Percentiles rank a stretch among this genome's conserved stretches.
phyloP scores from a whole-genome alignment of 1,284 basidiomycete species.

The Neonothopanus nambi region DNA sequence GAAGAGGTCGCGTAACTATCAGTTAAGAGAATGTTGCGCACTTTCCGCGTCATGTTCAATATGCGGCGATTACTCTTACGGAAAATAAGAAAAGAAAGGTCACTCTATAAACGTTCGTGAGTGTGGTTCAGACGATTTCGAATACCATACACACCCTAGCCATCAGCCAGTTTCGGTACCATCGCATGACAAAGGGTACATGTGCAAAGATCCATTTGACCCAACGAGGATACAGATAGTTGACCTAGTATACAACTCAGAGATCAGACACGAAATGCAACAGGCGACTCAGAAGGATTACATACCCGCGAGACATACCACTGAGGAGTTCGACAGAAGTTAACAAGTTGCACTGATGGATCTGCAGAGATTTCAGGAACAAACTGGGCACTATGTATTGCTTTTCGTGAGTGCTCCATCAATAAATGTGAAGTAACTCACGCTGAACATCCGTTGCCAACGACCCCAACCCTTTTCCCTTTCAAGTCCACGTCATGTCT shows the following conservation, averaged over 20 bases:
- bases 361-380: slow-evolving; percentile 51
- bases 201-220: slow-evolving; percentile 49
- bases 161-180: slow-evolving; percentile 49
- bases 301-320: slow-evolving; percentile 49
- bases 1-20: neutral
- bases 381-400: slow-evolving; percentile 57
- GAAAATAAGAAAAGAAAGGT: slow-evolving; percentile 36
- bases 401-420: neutral
- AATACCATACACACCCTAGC: slow-evolving; percentile 34
- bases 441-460: slow-evolving; percentile 68
- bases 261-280: neutral
- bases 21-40: slow-evolving; percentile 20
- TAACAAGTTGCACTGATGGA: slow-evolving; percentile 47
- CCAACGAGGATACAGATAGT: slow-evolving; percentile 42
- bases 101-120: slow-evolving; percentile 29
- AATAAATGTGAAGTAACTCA: too few species aligned
- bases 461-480: slow-evolving; percentile 57
- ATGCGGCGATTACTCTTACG: slow-evolving; percentile 36
- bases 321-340: slow-evolving; percentile 54
- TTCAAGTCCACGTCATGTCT: slow-evolving; percentile 51
- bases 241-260: slow-evolving; percentile 26
- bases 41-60: slow-evolving; percentile 29
- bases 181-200: slow-evolving; percentile 46
- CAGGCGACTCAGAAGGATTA: slow-evolving; percentile 9
- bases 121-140: neutral